A percentile compares a stretch with the other conserved stretches of the same genome.
Evolutionary conservation across 768 basidiomycete genomes (phyloP).

Genomic region (Leccinum boreale): DNA sequence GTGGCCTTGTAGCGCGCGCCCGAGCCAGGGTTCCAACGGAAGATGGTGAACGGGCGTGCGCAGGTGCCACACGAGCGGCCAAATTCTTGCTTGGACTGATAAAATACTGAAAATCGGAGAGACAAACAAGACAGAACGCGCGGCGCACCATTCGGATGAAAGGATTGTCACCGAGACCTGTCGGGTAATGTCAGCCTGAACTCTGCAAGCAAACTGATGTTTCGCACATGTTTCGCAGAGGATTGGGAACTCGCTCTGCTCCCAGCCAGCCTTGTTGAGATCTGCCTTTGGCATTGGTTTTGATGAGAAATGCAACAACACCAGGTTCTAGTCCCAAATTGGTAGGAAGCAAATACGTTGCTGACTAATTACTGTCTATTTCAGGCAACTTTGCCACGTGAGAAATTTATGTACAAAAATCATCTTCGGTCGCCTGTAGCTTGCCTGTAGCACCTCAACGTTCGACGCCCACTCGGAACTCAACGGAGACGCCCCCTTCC

Average conservation of each 20-base stretch:
- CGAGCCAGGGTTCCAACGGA: slow-evolving; percentile 96
- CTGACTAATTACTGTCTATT: slow-evolving; percentile 24
- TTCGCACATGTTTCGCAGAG: slow-evolving; percentile 87
- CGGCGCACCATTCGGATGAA: slow-evolving; percentile 87
- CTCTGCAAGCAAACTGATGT: background rate
- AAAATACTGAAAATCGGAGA: background rate
- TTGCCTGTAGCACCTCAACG: no score
- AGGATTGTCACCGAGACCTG: slow-evolving; percentile 85
- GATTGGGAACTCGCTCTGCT: slow-evolving; percentile 90
- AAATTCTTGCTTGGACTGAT: slow-evolving; percentile 98
- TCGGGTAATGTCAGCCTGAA: slow-evolving; percentile 4
- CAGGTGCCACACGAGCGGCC: slow-evolving; percentile 97
- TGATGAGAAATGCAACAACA: background rate
- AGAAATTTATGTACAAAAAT: no score
- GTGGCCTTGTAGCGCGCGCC: slow-evolving; percentile 96
- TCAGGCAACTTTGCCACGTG: no score
- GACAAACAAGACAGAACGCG: background rate
- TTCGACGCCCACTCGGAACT: no score
- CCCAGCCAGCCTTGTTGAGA: slow-evolving; percentile 93
- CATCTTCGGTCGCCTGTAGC: no score
- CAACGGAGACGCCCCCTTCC: no score
- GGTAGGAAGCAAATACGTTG: slow-evolving; percentile 8
- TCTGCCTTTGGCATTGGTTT: slow-evolving; percentile 75
- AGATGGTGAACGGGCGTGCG: slow-evolving; percentile 93
- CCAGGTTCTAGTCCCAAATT: background rate